Conservation (phyloP, 2,329 filamentous ascomycete genomes). For the Cyphellophora attinorum region DNA sequence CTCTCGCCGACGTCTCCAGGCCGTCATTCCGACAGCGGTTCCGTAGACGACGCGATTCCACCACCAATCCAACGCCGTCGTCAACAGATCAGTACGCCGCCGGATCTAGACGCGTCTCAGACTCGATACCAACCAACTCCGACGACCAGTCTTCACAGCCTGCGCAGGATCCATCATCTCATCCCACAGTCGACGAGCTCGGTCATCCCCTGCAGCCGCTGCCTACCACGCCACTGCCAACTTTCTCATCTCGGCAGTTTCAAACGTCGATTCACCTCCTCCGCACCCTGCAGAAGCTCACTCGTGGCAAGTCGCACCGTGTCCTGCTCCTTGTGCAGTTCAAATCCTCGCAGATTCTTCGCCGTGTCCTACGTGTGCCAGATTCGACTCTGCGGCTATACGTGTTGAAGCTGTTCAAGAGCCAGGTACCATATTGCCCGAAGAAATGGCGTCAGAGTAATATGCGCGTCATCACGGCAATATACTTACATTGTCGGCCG, state of each 20-base stretch:
- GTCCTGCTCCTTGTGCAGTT: constrained; percentile 91
- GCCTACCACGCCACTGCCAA: constrained; percentile 69
- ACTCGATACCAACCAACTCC: no score
- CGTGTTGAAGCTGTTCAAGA: constrained; percentile 96
- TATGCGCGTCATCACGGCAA: constrained; percentile 96
- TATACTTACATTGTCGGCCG: constrained; percentile 87
- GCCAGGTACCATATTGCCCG: constrained; percentile 94
- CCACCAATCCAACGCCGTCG: constrained; percentile 66
- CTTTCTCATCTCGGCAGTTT: constrained; percentile 89
- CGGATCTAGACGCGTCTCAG: no score
- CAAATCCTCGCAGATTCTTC: constrained; percentile 85
- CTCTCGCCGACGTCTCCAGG: constrained; percentile 23
- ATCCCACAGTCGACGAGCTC: constrained; percentile 69
- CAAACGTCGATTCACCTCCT: constrained; percentile 92
- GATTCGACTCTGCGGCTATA: constrained; percentile 82
- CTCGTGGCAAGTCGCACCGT: constrained; percentile 88
- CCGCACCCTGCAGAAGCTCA: constrained; percentile 94
- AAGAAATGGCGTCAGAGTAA: constrained; percentile 97
- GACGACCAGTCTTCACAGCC: constrained; percentile 11
- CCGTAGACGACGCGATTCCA: constrained; percentile 60
- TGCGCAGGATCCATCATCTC: no score
- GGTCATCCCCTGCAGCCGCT: constrained; percentile 63
- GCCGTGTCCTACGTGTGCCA: constrained; percentile 83
- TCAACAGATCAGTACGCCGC: no score
- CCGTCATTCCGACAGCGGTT: constrained; percentile 19